A percentile compares a stretch with the other conserved stretches of the same genome.
Conservation (phyloP, 2,329 filamentous ascomycete genomes). For the Exutisphaerella laricina region DNA sequence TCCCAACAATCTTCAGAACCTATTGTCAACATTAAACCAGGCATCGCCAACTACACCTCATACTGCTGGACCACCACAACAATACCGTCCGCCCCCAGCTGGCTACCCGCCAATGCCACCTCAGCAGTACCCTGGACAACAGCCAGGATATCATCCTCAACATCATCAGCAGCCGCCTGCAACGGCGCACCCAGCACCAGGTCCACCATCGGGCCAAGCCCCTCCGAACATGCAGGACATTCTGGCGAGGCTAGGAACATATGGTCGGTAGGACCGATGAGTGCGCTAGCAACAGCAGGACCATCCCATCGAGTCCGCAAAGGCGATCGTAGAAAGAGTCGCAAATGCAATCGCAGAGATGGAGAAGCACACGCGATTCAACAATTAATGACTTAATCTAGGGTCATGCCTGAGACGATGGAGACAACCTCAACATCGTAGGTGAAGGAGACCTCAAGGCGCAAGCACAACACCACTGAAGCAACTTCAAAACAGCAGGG, state of each 20-base stretch:
- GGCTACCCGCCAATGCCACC: conserved; percentile 14
- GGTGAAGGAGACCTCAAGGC: too few relatives aligned
- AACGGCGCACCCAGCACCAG: neutral
- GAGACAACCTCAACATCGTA: too few relatives aligned
- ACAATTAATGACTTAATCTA: too few relatives aligned
- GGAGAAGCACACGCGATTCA: too few relatives aligned
- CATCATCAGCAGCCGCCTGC: conserved; percentile 29
- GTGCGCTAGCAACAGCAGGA: too few relatives aligned
- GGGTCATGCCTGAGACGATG: too few relatives aligned
- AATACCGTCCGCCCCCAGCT: conserved; percentile 12
- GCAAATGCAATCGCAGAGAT: too few relatives aligned
- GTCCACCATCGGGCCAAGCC: conserved; percentile 10
- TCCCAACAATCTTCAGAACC: conserved; percentile 61
- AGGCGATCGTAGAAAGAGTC: too few relatives aligned
- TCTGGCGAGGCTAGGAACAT: conserved; percentile 62
- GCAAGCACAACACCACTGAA: too few relatives aligned
- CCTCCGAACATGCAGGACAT: conserved; percentile 61
- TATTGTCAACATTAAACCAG: conserved; percentile 56
- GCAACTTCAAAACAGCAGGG: too few relatives aligned
- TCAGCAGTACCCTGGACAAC: conserved; percentile 9
- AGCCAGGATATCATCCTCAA: conserved; percentile 25
- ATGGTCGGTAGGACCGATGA: conserved; percentile 3
- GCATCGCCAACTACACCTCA: conserved; percentile 22
- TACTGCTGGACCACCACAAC: conserved; percentile 5
- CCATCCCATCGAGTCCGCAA: too few relatives aligned